Evolutionary conservation across 306 rosid species (phyloP), one percentile per base, ranked within the genome.

Genomic region (Inga leiocalycina): DNA sequence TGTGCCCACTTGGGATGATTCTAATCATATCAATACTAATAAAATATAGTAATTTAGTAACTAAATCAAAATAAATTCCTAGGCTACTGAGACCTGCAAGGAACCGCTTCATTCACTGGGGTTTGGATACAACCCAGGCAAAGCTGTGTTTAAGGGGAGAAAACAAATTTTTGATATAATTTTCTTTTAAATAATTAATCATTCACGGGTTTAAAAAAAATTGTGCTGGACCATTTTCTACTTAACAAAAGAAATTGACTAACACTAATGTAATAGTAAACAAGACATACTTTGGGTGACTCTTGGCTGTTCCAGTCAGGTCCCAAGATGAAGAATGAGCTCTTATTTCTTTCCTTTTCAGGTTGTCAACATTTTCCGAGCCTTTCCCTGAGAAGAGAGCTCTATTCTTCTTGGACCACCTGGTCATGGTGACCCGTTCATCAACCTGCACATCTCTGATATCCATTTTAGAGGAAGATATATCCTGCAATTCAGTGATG

Each of bases 391-490:
- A 87, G 82, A 90, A 86, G 61, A 91, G 88, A 48, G 90, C 86
- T 85, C 75, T 91, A 82, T 90, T 94, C 88, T 96, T 96, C 89
- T 96, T 96, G 74, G 98, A 92, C 98, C 99, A 93, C 83, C 98
- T 89, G 73, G 99, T 92, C 97, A 92, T 69, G 49, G 94, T 92
- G 85, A 96, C 99, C 24, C 93, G 96, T 83, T 92, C 98, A 85
- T 96, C 98, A 81, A 96, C 99, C 83, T 90, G 94, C 85, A 96
- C 98, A 68, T 93, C 99, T 90, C 97, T 91, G 89, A 93, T 85
- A 80, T 91, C 98, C 86, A 89, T 84, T 84, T 90, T 94, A 76
- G 90, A 89, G 81, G 88, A 85, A 71, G 88, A 78, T 72, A 59
- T 82, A 84, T 86, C 84, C 88, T 83, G 91, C 80, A 92, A 51